These are phyloP conservation scores for Apophysomyces ossiformis DNA, from an alignment of 371 early-diverging fungal species.

Conservation along the genomic window DNA sequence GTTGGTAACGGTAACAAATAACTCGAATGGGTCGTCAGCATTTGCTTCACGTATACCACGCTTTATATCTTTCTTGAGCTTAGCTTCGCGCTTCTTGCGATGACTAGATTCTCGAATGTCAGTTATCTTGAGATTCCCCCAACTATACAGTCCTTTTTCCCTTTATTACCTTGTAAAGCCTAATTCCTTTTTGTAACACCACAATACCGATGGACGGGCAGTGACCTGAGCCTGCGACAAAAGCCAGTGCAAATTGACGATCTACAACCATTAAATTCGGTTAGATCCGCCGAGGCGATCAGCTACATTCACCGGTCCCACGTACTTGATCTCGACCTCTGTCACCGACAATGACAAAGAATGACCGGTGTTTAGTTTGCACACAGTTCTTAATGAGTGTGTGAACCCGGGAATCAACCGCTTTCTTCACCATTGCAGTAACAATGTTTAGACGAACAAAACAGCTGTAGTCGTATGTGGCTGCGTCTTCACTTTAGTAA, in stretches of 20 bases:
- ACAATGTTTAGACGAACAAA: neutral
- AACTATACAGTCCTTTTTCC: neutral
- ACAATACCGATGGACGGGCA: slow-evolving; percentile 91
- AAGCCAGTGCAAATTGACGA: slow-evolving; percentile 96
- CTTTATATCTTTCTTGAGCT: slow-evolving; percentile 91
- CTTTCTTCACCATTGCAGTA: slow-evolving; percentile 78
- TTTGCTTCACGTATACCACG: slow-evolving; percentile 89
- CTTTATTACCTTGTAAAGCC: slow-evolving; percentile 79
- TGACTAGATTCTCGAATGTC: slow-evolving; percentile 53
- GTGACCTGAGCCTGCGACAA: slow-evolving; percentile 92
- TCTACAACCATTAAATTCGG: slow-evolving; percentile 41
- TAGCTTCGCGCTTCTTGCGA: slow-evolving; percentile 95
- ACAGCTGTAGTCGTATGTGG: neutral
- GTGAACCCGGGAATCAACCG: slow-evolving; percentile 92
- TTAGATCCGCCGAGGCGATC: neutral
- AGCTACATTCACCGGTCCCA: neutral
- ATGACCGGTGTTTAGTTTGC: slow-evolving; percentile 88
- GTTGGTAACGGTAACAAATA: slow-evolving; percentile 93
- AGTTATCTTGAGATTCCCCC: neutral
- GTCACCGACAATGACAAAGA: slow-evolving; percentile 98
- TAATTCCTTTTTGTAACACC: slow-evolving; percentile 99
- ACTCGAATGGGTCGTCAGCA: slow-evolving; percentile 94
- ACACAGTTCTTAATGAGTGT: slow-evolving; percentile 93
- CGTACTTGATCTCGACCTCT: slow-evolving; percentile 91
- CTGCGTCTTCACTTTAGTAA: neutral